Conservation (phyloP, 495 filamentous ascomycete species). For the Trichocladium uniseriatum region DNA sequence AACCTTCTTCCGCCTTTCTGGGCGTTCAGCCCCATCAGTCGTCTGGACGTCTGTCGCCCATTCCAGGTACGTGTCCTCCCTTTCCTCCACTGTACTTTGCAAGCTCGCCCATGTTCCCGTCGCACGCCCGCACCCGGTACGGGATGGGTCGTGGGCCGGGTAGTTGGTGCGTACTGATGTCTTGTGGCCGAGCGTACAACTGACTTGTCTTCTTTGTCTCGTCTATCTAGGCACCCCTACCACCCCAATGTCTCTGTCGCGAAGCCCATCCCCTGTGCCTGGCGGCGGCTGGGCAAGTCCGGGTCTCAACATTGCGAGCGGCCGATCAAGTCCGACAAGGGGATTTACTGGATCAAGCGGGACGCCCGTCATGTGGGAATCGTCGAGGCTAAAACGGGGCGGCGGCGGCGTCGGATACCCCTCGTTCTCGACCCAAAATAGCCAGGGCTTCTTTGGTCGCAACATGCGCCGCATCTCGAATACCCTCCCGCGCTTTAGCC, state of each 20-base stretch:
- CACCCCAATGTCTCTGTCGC: conserved; percentile 65
- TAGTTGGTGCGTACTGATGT: background rate
- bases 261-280: conserved; percentile 71
- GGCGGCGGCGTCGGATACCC: conserved; percentile 58
- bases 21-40: conserved; percentile 34
- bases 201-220: background rate
- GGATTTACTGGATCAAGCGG: conserved; percentile 43
- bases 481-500: conserved; percentile 61
- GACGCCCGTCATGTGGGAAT: conserved; percentile 68
- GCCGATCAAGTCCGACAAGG: conserved; percentile 54
- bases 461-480: conserved; percentile 67
- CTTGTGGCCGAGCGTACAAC: background rate
- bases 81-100: background rate
- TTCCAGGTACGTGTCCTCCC: conserved; percentile 31
- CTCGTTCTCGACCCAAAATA: conserved; percentile 65
- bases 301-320: conserved; percentile 61
- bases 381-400: conserved; percentile 62
- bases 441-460: conserved; percentile 67
- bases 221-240: conserved; percentile 35
- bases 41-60: conserved; percentile 29
- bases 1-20: conserved; percentile 23
- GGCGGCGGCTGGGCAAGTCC: conserved; percentile 85
- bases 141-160: background rate
- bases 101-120: conserved; percentile 8
- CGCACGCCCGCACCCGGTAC: conserved; percentile 5